A percentile compares a stretch with the other conserved stretches of the same genome.
phyloP scores from a whole-genome alignment of 441 rosid genomes.

The Pelargonium myrrhifolium region DNA sequence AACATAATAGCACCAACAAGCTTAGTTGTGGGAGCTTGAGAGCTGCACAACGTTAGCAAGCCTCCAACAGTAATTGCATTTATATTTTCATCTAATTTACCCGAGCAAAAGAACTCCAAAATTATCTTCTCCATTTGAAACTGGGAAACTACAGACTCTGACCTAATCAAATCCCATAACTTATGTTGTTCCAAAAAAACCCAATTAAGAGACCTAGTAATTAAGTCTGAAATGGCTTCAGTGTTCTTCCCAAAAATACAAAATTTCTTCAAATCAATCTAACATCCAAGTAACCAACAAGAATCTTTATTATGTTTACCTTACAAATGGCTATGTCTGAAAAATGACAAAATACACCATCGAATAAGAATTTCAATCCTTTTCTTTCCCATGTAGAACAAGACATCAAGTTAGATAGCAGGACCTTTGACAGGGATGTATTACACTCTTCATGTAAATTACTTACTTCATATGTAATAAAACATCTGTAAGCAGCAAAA shows the following conservation, averaged over 20 bases:
- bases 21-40: slow-evolving; percentile 34
- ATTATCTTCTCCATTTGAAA: slow-evolving; percentile 40
- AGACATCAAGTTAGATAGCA: slow-evolving; percentile 24
- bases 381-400: slow-evolving; percentile 33
- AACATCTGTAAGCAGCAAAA: slow-evolving; percentile 36
- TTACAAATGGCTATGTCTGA: slow-evolving; percentile 31
- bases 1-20: slow-evolving; percentile 40
- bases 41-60: slow-evolving; percentile 34
- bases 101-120: slow-evolving; percentile 30
- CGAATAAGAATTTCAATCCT: slow-evolving; percentile 22
- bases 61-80: slow-evolving; percentile 45
- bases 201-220: slow-evolving; percentile 39
- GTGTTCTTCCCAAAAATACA: slow-evolving; percentile 35
- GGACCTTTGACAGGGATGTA: slow-evolving; percentile 26
- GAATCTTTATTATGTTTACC: slow-evolving; percentile 31
- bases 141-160: slow-evolving; percentile 38
- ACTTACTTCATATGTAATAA: slow-evolving; percentile 19
- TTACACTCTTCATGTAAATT: slow-evolving; percentile 21
- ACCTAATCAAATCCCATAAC: slow-evolving; percentile 41
- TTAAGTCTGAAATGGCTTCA: slow-evolving; percentile 27
- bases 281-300: slow-evolving; percentile 31
- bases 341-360: slow-evolving; percentile 29
- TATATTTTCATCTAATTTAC: slow-evolving; percentile 25
- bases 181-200: slow-evolving; percentile 37
- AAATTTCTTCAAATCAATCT: slow-evolving; percentile 33